Evolutionary conservation across 257 asterid genomes (phyloP), one percentile per base, ranked within the genome.

Genomic region (Rauvolfia tetraphylla): DNA sequence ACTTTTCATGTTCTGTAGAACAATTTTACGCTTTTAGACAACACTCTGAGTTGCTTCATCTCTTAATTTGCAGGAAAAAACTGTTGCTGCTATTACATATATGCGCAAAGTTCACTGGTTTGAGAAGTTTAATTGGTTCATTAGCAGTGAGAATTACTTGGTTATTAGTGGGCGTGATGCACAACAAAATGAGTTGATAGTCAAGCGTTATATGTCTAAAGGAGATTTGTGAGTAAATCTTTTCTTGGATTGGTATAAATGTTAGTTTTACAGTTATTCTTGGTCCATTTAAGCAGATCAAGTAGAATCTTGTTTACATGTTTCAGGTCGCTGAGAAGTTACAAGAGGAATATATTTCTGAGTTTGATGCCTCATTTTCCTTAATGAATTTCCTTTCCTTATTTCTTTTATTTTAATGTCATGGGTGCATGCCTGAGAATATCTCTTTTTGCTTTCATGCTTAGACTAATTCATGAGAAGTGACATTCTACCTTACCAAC

Each of bases 101-200:
- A 95, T 95, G 87, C 98, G 98, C 59, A 95, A 90, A 87, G 96
- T 93, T 84, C 99, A 93, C 84, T 95, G 99, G 99, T 95, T 95
- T 89, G 99, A 95, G 85, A 95, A 95, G 81, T 95, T 95, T 87
- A 93, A 92, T 82, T 95, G 99, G 99, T 95, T 95, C 86, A 83
- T 95, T 85, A 95, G 96, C 90, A 95, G 98, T 67, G 99, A 95
- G 88, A 95, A 95, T 86, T 95, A 95, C 88, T 87, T 95, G 78
- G 85, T 95, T 83, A 86, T 93, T 79, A 95, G 99, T 80, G 99
- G 99, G 54, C 90, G 96, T 70, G 99, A 95, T 87, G 99, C 98
- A 74, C 98, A 93, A 72, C 99, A 95, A 77, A 95, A 95, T 86
- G 98, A 95, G 89, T 87, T 95, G 97, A 95, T 95, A 81, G 99